Conservation (phyloP, 2,329 filamentous ascomycete species). For the Rhinocladiella mackenziei region DNA sequence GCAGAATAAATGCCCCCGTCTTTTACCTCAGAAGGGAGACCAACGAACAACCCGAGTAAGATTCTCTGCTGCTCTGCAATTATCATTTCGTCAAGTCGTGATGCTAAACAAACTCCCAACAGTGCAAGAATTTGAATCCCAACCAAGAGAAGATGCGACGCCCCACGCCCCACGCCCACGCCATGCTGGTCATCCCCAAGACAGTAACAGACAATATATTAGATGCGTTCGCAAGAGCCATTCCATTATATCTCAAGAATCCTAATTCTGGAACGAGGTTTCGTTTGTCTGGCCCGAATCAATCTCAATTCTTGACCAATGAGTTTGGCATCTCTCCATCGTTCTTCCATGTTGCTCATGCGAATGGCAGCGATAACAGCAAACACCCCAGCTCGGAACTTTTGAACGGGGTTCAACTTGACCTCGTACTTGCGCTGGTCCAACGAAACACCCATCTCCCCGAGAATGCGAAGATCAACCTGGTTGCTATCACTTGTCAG, state of each 20-base stretch:
- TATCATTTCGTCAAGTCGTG: slow-evolving; percentile 1
- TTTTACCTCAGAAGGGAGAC: no score
- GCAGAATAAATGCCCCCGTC: not conserved
- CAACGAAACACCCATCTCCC: slow-evolving; percentile 68
- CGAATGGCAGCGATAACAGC: slow-evolving; percentile 44
- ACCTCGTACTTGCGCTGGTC: slow-evolving; percentile 34
- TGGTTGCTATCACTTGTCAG: slow-evolving; percentile 65
- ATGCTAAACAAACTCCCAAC: not conserved
- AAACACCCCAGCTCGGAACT: slow-evolving; percentile 41
- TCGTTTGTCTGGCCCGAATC: slow-evolving; percentile 11
- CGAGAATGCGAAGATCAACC: slow-evolving; percentile 79
- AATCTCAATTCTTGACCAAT: slow-evolving; percentile 42
- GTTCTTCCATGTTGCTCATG: slow-evolving; percentile 44
- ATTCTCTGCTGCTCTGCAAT: no score
- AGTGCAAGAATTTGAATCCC: slow-evolving; percentile 1
- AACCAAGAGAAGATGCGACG: slow-evolving; percentile 1
- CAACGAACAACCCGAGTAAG: no score
- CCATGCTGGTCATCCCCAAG: not conserved
- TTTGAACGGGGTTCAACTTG: slow-evolving; percentile 35
- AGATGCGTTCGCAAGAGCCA: not conserved
- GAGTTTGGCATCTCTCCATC: slow-evolving; percentile 44
- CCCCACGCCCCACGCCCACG: not conserved
- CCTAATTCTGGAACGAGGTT: slow-evolving; percentile 12
- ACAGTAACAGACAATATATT: not conserved
- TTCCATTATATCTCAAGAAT: slow-evolving; percentile 13